Base-by-base conservation (phyloP, 1,139 yeast species). In the Lodderomyces theae region DNA sequence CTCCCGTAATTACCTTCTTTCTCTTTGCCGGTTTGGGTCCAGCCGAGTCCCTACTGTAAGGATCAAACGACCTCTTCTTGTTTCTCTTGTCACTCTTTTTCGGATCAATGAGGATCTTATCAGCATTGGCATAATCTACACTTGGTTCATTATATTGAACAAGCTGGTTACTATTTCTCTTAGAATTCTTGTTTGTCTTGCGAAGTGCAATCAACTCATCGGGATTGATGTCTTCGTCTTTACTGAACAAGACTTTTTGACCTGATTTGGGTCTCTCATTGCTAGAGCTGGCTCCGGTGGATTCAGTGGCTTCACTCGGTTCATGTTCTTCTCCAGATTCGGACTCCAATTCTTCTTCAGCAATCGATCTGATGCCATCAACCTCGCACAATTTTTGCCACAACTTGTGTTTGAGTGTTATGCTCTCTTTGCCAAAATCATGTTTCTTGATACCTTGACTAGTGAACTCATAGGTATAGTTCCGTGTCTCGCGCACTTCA, bases 191-290 rank as follows among this genome's bases (percentile, higher is more conserved):
- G 29, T 37, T 51, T 45, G 35, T 41, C 47, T 63, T 69, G 28
- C 77, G 72, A 45, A 82, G 61, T 0, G 82, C 74, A 28, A 82
- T 65, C 16, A 83, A 67, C 43, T 82, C 88, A 43, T 79, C 72
- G n/a, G 65, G 61, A 39, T 66, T 64, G 34, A 56, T 51, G n/a
- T 51, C 48, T 10, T 41, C 36, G 16, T 48, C 50, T 2, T 44
- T 42, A 10, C 39, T 40, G 30, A 46, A 45, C 33, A 45, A 33
- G 12, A 26, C 31, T 13, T 41, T 36, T 23, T 41, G 40, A 6
- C 42, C 43, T 5, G 41, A 10, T 10, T 18, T 30, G 22, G 31
- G 24, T 10, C 16, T 28, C 11, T 17, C 22, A 7, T n/a, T n/a
- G 19, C 17, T 10, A 25, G 12, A 10, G 40, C 23, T 6, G 21